Conservation (phyloP, 805 yeast species). For the Teunomyces cretensis region DNA sequence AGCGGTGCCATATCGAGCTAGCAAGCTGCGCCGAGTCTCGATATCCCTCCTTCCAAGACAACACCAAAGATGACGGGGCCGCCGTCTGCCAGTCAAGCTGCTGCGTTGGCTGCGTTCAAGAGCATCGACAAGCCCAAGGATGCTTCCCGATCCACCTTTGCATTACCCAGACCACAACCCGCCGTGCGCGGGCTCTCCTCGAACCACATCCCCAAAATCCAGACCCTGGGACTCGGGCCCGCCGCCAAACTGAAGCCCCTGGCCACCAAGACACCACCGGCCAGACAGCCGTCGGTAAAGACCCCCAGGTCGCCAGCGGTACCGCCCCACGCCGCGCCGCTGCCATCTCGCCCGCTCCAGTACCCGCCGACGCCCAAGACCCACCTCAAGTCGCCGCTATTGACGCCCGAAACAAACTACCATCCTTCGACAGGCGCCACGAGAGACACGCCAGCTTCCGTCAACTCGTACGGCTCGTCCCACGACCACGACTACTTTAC, state of each 20-base stretch:
- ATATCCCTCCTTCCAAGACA: neutral
- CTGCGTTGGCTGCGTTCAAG: constrained; percentile 45
- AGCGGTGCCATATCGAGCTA: neutral
- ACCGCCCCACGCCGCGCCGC: neutral
- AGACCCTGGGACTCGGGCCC: constrained; percentile 1
- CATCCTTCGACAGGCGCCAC: neutral
- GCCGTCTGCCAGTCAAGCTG: constrained; percentile 38
- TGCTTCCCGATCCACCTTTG: constrained; percentile 6
- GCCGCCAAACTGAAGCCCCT: neutral
- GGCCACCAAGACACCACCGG: neutral
- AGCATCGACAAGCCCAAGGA: constrained; percentile 13
- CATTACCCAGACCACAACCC: neutral
- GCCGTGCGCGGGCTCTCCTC: constrained; percentile 4
- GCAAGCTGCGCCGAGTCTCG: neutral
- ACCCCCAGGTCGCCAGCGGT: neutral
- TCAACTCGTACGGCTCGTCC: neutral
- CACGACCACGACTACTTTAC: neutral
- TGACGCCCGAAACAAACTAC: neutral
- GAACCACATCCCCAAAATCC: constrained; percentile 5
- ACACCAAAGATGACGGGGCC: constrained; percentile 3
- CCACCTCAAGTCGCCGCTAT: neutral
- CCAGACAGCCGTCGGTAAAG: neutral
- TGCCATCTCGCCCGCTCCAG: neutral
- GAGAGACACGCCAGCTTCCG: neutral
- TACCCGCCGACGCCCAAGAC: neutral